These are phyloP conservation scores for Boletus sensibilis DNA, from an alignment of 768 basidiomycete species.

Conservation along the genomic window DNA sequence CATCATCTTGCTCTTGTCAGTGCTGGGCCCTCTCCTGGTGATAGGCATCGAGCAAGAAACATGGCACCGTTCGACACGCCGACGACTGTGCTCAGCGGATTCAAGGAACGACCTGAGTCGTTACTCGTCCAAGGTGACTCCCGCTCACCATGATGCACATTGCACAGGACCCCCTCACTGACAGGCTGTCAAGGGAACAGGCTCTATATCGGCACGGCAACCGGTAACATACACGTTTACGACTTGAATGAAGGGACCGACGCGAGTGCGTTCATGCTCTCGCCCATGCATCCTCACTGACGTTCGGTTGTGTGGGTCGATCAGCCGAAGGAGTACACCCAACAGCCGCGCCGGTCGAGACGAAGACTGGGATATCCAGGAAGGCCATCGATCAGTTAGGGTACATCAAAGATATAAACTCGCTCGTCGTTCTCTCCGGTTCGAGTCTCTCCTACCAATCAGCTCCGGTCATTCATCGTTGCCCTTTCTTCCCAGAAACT, in stretches of 20 bases:
- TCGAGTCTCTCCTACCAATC: conserved; percentile 17
- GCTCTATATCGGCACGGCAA: conserved; percentile 62
- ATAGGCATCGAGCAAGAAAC: not conserved
- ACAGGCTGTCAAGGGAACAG: conserved; percentile 42
- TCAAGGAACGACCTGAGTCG: conserved; percentile 39
- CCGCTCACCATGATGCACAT: not conserved
- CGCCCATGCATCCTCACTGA: conserved; percentile 29
- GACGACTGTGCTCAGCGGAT: conserved; percentile 26
- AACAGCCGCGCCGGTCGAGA: conserved; percentile 48
- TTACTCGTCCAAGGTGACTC: conserved; percentile 30
- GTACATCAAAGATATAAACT: conserved; percentile 81
- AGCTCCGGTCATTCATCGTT: not conserved
- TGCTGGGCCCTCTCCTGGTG: not conserved
- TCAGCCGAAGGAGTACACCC: conserved; percentile 6
- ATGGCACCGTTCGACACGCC: conserved; percentile 37
- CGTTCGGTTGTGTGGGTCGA: not conserved
- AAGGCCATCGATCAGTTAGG: conserved; percentile 86
- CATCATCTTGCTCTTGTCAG: not conserved
- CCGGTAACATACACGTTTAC: conserved; percentile 56
- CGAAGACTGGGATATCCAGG: conserved; percentile 61
- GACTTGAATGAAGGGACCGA: conserved; percentile 39
- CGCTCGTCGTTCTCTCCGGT: conserved; percentile 85
- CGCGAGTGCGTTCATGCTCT: conserved; percentile 34
- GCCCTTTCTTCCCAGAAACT: conserved; percentile 49
- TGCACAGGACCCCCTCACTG: not conserved